A percentile compares a stretch with the other conserved stretches of the same genome.
These are phyloP conservation scores for Xylariales sp. DNA, from an alignment of 2,329 filamentous ascomycete species.

Conservation along the genomic window DNA sequence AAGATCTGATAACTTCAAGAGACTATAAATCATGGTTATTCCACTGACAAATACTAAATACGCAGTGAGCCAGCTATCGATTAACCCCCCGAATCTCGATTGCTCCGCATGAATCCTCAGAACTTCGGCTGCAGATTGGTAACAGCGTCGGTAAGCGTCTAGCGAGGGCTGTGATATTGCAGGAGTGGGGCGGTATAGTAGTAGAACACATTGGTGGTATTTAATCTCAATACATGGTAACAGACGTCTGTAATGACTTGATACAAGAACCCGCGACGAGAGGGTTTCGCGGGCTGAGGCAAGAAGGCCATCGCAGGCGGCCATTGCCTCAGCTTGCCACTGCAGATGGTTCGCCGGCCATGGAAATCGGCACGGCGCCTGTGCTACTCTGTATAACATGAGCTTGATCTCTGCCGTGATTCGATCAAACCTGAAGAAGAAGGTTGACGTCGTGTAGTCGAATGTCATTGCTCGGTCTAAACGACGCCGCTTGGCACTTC, in stretches of 20 bases:
- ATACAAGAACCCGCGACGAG: background rate
- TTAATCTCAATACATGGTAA: slow-evolving; percentile 6
- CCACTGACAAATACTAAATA: slow-evolving; percentile 8
- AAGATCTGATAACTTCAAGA: background rate
- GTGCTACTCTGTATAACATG: slow-evolving; percentile 9
- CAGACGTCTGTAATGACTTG: slow-evolving; percentile 1
- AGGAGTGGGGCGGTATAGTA: slow-evolving; percentile 4
- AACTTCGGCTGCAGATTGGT: background rate
- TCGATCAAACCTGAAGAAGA: slow-evolving; percentile 9
- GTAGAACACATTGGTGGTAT: slow-evolving; percentile 8
- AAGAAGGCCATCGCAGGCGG: slow-evolving; percentile 5
- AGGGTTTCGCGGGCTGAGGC: slow-evolving; percentile 1
- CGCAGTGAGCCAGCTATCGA: slow-evolving; percentile 7
- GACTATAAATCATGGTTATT: slow-evolving; percentile 9
- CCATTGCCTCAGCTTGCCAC: slow-evolving; percentile 7
- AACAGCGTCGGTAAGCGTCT: slow-evolving; percentile 1
- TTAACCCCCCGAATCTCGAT: slow-evolving; percentile 4
- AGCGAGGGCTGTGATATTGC: slow-evolving; percentile 6
- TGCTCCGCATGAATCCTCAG: slow-evolving; percentile 4
- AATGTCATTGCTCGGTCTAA: background rate
- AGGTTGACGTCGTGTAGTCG: slow-evolving; percentile 1
- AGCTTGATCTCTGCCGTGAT: slow-evolving; percentile 10
- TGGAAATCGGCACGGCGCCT: slow-evolving; percentile 7
- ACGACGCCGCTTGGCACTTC: background rate
- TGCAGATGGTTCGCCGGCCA: slow-evolving; percentile 6